These are phyloP conservation scores for Pyricularia sp. DNA, from an alignment of 2,329 filamentous ascomycete genomes.

Conservation along the genomic window DNA sequence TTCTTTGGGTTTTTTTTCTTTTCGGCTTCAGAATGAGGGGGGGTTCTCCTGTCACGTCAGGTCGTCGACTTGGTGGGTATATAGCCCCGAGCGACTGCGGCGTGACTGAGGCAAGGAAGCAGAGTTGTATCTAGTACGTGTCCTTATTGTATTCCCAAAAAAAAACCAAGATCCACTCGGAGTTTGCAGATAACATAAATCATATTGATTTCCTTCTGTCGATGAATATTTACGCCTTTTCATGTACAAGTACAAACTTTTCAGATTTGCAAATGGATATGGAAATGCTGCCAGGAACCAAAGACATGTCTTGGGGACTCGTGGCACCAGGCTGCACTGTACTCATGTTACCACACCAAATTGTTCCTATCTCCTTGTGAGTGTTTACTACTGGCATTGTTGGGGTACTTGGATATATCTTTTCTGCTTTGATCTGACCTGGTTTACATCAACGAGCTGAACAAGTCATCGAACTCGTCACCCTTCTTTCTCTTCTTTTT, in stretches of 20 bases:
- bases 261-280: neutral
- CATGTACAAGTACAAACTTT: neutral
- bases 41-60: neutral
- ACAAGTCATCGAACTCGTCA: conserved; percentile 64
- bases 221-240: neutral
- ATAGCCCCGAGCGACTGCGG: neutral
- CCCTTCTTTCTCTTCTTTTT: conserved; percentile 25
- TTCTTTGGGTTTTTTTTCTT: conserved; percentile 7
- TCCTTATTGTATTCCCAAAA: neutral
- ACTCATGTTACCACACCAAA: neutral
- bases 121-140: neutral
- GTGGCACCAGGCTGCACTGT: neutral
- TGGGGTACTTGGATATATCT: neutral
- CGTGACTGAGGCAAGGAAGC: neutral
- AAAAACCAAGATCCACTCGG: neutral
- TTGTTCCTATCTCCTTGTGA: no score
- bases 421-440: neutral
- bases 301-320: neutral
- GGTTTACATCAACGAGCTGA: conserved; percentile 44
- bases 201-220: neutral
- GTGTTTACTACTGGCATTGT: neutral
- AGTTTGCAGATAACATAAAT: neutral
- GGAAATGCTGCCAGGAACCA: neutral
- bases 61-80: neutral
- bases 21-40: neutral